These are phyloP conservation scores for Leccinum angustisporum DNA, from an alignment of 1,284 basidiomycete species.

Conservation along the genomic window DNA sequence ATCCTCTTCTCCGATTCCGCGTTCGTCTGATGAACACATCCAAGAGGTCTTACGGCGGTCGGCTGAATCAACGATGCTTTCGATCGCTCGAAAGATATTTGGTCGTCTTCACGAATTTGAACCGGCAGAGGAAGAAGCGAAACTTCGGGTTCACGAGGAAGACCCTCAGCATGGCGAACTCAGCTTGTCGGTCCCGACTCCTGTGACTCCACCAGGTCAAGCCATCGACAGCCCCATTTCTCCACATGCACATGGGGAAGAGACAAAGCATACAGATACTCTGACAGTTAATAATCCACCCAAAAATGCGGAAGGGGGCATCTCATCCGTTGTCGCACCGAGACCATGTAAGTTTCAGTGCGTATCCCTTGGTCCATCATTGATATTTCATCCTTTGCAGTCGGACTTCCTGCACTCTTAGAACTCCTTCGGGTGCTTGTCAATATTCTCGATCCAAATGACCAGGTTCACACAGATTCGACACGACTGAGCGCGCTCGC, in stretches of 20 bases:
- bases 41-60: constrained; percentile 85
- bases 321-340: constrained; percentile 14
- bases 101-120: constrained; percentile 69
- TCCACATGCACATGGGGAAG: constrained; percentile 14
- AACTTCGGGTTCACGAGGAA: constrained; percentile 48
- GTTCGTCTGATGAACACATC: constrained; percentile 16
- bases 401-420: constrained; percentile 89
- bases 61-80: constrained; percentile 94
- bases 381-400: constrained; percentile 37
- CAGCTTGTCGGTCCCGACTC: constrained; percentile 52
- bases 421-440: constrained; percentile 94
- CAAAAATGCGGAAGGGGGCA: constrained; percentile 9
- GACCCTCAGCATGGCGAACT: constrained; percentile 56
- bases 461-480: constrained; percentile 94
- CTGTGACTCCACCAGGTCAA: constrained; percentile 6
- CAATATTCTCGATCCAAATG: constrained; percentile 92
- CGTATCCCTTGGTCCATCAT: constrained; percentile 4
- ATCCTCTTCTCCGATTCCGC: constrained; percentile 11
- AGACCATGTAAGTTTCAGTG: constrained; percentile 25
- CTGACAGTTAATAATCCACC: neutral
- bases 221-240: constrained; percentile 1
- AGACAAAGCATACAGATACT: neutral
- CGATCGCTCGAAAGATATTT: constrained; percentile 83
- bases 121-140: constrained; percentile 65
- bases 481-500: constrained; percentile 89